These are phyloP conservation scores for Solanum piurae DNA, from an alignment of 257 asterid genomes.

Conservation along the genomic window DNA sequence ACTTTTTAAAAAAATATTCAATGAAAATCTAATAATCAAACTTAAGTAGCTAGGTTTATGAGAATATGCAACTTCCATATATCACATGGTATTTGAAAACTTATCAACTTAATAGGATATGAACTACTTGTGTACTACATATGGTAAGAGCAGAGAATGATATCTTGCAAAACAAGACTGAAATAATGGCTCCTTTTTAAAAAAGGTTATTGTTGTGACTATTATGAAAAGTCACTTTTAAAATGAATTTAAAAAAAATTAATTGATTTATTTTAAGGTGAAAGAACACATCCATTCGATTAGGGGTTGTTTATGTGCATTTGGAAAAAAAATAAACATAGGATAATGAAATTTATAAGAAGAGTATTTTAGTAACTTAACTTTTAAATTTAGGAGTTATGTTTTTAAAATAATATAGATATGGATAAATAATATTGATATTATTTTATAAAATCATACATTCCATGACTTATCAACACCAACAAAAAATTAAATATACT, in stretches of 20 bases:
- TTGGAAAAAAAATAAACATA: too few relatives aligned
- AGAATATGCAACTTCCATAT: background rate
- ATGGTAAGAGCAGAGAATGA: background rate
- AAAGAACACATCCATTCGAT: background rate
- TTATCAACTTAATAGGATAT: background rate
- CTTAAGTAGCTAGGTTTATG: background rate
- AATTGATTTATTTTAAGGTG: background rate
- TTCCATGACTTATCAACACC: background rate
- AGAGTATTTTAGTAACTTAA: background rate
- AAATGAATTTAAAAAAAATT: fast-evolving
- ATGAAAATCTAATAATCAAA: too few relatives aligned
- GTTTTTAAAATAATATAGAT: too few relatives aligned
- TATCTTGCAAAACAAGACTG: background rate
- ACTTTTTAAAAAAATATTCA: too few relatives aligned
- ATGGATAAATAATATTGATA: too few relatives aligned
- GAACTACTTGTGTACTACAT: background rate
- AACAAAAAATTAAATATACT: background rate
- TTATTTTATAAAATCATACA: background rate
- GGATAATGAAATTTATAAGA: background rate
- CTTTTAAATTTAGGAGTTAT: background rate
- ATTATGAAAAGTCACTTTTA: too few relatives aligned
- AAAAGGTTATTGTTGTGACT: too few relatives aligned
- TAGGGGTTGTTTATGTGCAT: background rate
- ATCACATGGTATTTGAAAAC: too few relatives aligned
- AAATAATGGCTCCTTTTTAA: too few relatives aligned